phyloP scores from a whole-genome alignment of 2,329 filamentous ascomycete species.

The Tolypocladium tundrense region DNA sequence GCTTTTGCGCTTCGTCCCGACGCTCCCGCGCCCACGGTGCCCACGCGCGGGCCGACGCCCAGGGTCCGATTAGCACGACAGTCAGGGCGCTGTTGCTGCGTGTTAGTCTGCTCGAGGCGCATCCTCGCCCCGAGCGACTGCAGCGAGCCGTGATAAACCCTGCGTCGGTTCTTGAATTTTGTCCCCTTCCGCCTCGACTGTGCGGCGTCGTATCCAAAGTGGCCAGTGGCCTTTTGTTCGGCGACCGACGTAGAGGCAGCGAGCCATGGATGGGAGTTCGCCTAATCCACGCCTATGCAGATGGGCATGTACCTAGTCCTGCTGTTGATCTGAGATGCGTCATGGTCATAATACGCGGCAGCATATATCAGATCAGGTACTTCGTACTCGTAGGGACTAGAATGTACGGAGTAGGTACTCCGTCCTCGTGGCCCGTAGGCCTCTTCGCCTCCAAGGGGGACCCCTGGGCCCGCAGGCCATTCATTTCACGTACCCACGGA shows the following conservation, averaged over 20 bases:
- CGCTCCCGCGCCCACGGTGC: not conserved
- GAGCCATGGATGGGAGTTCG: not conserved
- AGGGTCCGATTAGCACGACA: not conserved
- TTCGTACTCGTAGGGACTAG: not conserved
- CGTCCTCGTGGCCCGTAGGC: too few species aligned
- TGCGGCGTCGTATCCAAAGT: not conserved
- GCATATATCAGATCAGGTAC: not conserved
- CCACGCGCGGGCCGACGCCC: not conserved
- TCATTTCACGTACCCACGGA: not conserved
- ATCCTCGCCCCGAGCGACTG: not conserved
- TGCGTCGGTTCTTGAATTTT: not conserved
- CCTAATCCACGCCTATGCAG: not conserved
- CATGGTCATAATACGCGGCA: not conserved
- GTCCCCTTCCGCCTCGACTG: not conserved
- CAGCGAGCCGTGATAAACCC: not conserved
- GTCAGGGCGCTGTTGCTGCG: not conserved
- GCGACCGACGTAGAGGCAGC: not conserved
- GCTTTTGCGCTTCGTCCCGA: constrained; percentile 1
- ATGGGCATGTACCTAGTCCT: too few species aligned
- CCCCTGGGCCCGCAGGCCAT: not conserved
- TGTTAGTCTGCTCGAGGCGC: not conserved
- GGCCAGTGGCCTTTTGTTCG: not conserved
- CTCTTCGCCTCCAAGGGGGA: not conserved
- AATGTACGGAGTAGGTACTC: too few species aligned
- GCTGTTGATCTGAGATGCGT: not conserved